phyloP scores from a whole-genome alignment of 1,284 basidiomycete genomes.

The Baeospora myosura region DNA sequence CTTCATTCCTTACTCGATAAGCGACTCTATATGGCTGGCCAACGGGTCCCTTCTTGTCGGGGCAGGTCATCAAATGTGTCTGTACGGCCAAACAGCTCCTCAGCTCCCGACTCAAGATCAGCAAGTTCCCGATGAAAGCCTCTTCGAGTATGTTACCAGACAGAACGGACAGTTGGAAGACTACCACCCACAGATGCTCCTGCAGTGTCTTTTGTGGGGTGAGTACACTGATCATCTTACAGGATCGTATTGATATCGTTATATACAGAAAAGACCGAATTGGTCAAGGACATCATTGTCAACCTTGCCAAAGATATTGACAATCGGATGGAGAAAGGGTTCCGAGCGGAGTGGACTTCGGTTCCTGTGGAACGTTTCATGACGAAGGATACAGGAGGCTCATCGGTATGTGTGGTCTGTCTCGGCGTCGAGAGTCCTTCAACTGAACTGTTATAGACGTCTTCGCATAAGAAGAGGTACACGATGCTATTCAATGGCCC shows the following conservation, averaged over 20 bases:
- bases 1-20: conserved; percentile 70
- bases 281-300: conserved; percentile 76
- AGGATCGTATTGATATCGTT: not conserved
- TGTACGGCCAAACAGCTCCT: conserved; percentile 46
- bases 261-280: conserved; percentile 65
- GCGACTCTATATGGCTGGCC: conserved; percentile 83
- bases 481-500: conserved; percentile 38
- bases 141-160: conserved; percentile 77
- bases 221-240: conserved; percentile 16
- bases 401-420: conserved; percentile 15
- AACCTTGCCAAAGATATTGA: conserved; percentile 47
- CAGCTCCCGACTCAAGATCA: conserved; percentile 15
- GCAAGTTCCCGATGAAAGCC: conserved; percentile 32
- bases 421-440: conserved; percentile 2
- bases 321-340: conserved; percentile 11
- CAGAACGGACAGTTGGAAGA: conserved; percentile 81
- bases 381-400: conserved; percentile 15
- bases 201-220: conserved; percentile 93
- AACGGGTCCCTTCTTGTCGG: conserved; percentile 72
- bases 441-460: conserved; percentile 8
- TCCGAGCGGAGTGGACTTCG: conserved; percentile 28
- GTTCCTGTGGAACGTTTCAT: conserved; percentile 54
- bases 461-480: conserved; percentile 30
- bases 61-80: conserved; percentile 71
- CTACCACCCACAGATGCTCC: conserved; percentile 85